Evolutionary conservation across 2,329 filamentous ascomycete species (phyloP), one percentile per base, ranked within the genome.

Genomic region (Fusarium redolens): DNA sequence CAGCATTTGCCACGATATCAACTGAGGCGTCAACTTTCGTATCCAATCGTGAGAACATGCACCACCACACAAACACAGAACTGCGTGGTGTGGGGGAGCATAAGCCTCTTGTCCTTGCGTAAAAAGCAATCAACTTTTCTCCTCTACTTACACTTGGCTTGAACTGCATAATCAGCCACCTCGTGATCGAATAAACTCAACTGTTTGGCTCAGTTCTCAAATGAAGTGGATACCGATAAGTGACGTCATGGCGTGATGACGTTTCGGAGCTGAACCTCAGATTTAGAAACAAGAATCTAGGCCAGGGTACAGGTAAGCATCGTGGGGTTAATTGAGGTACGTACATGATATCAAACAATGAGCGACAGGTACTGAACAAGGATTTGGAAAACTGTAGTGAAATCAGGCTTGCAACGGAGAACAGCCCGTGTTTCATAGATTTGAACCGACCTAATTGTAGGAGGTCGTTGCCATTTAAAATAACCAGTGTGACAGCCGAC

Each of bases 231-330:
- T 22, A 43, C n/a, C 33, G n/a, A 22, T 17, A 17, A 30, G 35
- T 71, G 71, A 73, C 71, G 61, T 73, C 71, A 73, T 52, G 30
- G 20, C 18, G 22, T 15, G 44, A 71, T 71, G 67, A 70, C 68
- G 61, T 61, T 33, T 54, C 40, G 37, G 13, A 41, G 17, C n/a
- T 48, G 30, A 43, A 59, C 43, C 22, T 28, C 45, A 65, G 33
- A 59, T 50, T 35, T 40, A 28, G 18, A 58, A 71, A 58, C 56
- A 41, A 63, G 28, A 67, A 62, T 40, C 64, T 54, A 55, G 33
- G 61, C 50, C 35, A 44, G 55, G 62, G 35, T 25, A 43, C 28
- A 28, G 28, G 28, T 55, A 43, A 55, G 35, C 28, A 25, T 41
- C 55, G 31, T 50, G 48, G 41, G 55, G 35, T 30, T 40, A 38